Evolutionary conservation across 345 rosid genomes (phyloP), one percentile per base, ranked within the genome.

Genomic region (Camelina sativa): DNA sequence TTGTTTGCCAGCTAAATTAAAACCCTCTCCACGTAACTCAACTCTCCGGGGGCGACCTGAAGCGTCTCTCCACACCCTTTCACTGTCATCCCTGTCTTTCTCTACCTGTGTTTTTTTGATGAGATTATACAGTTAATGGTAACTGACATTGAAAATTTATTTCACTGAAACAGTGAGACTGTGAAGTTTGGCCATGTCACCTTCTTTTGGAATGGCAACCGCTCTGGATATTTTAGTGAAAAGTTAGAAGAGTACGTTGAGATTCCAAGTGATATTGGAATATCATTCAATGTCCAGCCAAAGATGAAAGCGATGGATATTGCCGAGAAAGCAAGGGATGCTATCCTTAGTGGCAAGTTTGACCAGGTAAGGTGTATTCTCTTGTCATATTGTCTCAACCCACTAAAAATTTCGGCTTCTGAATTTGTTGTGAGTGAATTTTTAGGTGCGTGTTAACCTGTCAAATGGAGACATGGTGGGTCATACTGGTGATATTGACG

Each of bases 161-260:
- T 22, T 44, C 4, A 5, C 15, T 60, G 56, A 32, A 72, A 72
- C 74, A 95, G 99, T 71, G 99, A 96, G 81, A 96, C 99, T 16
- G 97, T 96, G 46, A 96, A 92, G 82, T 92, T 96, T 79, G 98
- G 98, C 10, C 98, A 92, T 50, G 96, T 96, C 61, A 92, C 99
- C 44, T 96, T 92, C 85, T 96, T 92, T 80, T 92, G 99, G 99
- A 92, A 96, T 68, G 99, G 99, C 61, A 96, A 96, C 74, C 96
- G 98, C 16, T 95, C 97, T 59, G 99, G 99, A 44, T 95, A 60
- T 79, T 95, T 96, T 72, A 82, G 89, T 22, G 68, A 86, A 11
- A 80, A 87, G 54, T 52, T 91, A 89, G 99, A 92, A 75, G 85
- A 95, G 80, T 92, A 92, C 41, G 91, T 90, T 55, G 99, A 92